phyloP scores from a whole-genome alignment of 139 green algal species.

The Auxenochlorella pyrenoidosa region DNA sequence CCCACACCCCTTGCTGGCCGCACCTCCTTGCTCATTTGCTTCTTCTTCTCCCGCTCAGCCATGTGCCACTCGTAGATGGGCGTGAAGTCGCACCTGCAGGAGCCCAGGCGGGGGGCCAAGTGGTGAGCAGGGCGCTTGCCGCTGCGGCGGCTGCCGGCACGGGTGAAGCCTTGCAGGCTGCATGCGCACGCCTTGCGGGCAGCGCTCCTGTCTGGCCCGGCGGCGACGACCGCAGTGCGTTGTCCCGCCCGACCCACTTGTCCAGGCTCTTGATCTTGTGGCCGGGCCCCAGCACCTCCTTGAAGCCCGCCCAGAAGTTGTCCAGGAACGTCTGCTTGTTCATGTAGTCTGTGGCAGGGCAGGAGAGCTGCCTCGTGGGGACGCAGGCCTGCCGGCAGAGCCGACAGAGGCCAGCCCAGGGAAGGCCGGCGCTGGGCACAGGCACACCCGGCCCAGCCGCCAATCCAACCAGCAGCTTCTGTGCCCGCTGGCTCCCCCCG shows the following conservation, averaged over 20 bases:
- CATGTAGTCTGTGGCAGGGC: constrained; percentile 85
- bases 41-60: constrained; percentile 93
- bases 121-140: background rate
- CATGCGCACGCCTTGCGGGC: background rate
- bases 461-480: no score
- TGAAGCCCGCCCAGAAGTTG: constrained; percentile 98
- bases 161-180: no score
- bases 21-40: constrained; percentile 91
- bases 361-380: background rate
- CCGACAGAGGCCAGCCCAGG: no score
- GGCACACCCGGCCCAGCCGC: no score
- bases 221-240: no score
- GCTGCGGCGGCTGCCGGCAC: no score
- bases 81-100: constrained; percentile 94
- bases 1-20: background rate
- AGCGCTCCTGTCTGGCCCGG: background rate
- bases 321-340: constrained; percentile 88
- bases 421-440: no score
- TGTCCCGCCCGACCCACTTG: constrained; percentile 39
- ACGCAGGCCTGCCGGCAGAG: no score
- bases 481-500: no score
- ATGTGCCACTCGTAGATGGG: constrained; percentile 94
- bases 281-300: constrained; percentile 83
- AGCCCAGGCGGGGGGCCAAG: constrained; percentile 13
- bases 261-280: constrained; percentile 91